Conservation (phyloP, 2,329 filamentous ascomycete genomes). For the Eurotiales sp. region DNA sequence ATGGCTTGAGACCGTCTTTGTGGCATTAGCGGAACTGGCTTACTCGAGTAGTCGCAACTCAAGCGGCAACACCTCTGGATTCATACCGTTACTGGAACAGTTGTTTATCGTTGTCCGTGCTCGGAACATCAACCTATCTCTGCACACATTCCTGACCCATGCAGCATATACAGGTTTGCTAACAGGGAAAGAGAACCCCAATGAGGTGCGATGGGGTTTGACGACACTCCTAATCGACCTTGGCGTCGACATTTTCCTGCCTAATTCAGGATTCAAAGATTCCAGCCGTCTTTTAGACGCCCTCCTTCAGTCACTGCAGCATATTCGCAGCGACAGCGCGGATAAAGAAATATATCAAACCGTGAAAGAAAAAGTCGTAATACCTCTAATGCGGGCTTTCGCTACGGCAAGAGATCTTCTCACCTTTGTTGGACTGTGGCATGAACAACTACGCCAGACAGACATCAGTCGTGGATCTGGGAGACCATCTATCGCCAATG, state of each 20-base stretch:
- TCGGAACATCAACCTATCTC: constrained; percentile 36
- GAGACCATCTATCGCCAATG: constrained; percentile 7
- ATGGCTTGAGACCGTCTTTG: constrained; percentile 50
- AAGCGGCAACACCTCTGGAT: constrained; percentile 26
- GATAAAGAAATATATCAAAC: constrained; percentile 24
- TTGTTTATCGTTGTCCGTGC: constrained; percentile 37
- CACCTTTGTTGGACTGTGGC: constrained; percentile 40
- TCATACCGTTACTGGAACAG: constrained; percentile 32
- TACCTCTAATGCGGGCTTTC: constrained; percentile 40
- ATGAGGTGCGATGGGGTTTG: constrained; percentile 38
- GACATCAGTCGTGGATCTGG: constrained; percentile 28
- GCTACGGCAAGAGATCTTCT: constrained; percentile 37
- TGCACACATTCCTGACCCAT: constrained; percentile 39
- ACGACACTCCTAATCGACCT: constrained; percentile 40
- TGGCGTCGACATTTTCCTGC: constrained; percentile 42
- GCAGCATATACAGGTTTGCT: constrained; percentile 39
- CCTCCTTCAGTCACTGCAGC: constrained; percentile 33
- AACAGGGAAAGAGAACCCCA: constrained; percentile 23
- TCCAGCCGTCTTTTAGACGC: constrained; percentile 33
- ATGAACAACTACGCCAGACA: constrained; percentile 33
- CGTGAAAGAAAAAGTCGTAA: constrained; percentile 36
- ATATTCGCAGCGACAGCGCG: constrained; percentile 21
- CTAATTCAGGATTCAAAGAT: constrained; percentile 39
- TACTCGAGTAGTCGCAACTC: constrained; percentile 33
- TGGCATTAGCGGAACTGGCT: constrained; percentile 37